A percentile compares a stretch with the other conserved stretches of the same genome.
phyloP scores from a whole-genome alignment of 1,284 basidiomycete genomes.

The Austroboletus novae-zelandiae region DNA sequence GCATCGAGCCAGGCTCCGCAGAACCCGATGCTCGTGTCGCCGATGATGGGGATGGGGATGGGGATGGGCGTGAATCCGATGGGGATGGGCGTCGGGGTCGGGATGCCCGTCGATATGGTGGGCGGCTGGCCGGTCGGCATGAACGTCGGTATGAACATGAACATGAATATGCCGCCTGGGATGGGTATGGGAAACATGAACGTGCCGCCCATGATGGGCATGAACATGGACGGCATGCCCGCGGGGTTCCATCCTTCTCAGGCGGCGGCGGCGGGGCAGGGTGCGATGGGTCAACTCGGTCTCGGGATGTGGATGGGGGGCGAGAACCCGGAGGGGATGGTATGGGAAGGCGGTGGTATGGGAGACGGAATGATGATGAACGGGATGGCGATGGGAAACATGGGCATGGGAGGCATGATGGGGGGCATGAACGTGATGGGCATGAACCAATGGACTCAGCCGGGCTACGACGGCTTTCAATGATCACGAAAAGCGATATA shows the following conservation, averaged over 20 bases:
- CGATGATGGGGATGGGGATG: slow-evolving; percentile 46
- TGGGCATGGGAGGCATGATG: slow-evolving; percentile 37
- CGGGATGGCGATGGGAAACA: slow-evolving; percentile 31
- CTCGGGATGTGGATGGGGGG: slow-evolving; percentile 30
- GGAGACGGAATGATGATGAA: slow-evolving; percentile 33
- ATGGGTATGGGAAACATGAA: slow-evolving; percentile 33
- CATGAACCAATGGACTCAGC: slow-evolving; percentile 38
- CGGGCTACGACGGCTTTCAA: slow-evolving; percentile 31
- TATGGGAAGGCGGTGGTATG: slow-evolving; percentile 28
- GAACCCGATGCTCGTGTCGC: slow-evolving; percentile 49
- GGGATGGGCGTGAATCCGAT: background rate
- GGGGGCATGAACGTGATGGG: slow-evolving; percentile 33
- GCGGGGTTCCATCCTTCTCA: slow-evolving; percentile 18
- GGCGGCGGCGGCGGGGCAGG: slow-evolving; percentile 6
- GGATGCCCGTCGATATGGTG: slow-evolving; percentile 34
- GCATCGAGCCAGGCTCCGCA: slow-evolving; percentile 27
- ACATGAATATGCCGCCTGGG: slow-evolving; percentile 30
- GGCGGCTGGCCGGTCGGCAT: slow-evolving; percentile 25
- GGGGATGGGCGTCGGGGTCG: slow-evolving; percentile 30
- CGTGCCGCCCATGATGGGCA: slow-evolving; percentile 36
- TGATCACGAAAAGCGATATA: slow-evolving; percentile 3
- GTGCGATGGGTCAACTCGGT: slow-evolving; percentile 18
- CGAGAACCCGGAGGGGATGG: slow-evolving; percentile 23
- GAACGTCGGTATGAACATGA: slow-evolving; percentile 20
- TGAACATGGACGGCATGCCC: slow-evolving; percentile 43